Conservation (phyloP, 1,284 basidiomycete genomes). For the Ganoderma resinaceum region DNA sequence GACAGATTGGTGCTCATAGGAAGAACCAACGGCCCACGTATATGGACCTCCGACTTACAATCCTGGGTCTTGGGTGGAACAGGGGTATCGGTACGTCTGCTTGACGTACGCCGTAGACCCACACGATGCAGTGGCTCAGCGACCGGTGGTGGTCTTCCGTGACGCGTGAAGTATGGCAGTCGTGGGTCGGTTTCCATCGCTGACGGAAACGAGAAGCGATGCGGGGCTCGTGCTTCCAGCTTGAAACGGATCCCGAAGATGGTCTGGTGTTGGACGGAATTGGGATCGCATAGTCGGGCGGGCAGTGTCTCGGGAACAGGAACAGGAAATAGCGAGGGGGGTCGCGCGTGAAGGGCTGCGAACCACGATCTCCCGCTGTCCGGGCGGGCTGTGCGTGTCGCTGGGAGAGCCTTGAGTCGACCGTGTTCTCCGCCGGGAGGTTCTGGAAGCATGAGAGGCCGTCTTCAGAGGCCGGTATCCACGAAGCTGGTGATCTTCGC, state of each 20-base stretch:
- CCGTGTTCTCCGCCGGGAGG: background rate
- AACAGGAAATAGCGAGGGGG: background rate
- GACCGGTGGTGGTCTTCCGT: background rate
- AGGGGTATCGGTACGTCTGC: background rate
- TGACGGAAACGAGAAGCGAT: constrained; percentile 1
- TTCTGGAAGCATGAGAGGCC: background rate
- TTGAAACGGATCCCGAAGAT: background rate
- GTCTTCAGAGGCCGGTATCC: background rate
- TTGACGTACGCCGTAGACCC: background rate
- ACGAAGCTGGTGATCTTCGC: background rate
- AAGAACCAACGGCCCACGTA: background rate
- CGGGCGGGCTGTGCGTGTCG: background rate
- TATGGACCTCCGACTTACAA: background rate
- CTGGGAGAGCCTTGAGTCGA: background rate
- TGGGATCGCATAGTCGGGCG: background rate
- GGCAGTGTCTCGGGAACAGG: background rate
- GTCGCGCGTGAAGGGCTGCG: background rate
- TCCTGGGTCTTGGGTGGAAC: background rate
- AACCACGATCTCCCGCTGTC: background rate
- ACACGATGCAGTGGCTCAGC: background rate
- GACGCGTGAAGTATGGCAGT: background rate
- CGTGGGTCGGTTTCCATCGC: background rate
- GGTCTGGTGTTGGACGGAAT: background rate
- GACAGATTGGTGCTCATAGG: background rate
- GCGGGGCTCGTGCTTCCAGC: background rate